A percentile compares a stretch with the other conserved stretches of the same genome.
Conservation (phyloP, 2,329 filamentous ascomycete species). For the Botryotinia calthae region DNA sequence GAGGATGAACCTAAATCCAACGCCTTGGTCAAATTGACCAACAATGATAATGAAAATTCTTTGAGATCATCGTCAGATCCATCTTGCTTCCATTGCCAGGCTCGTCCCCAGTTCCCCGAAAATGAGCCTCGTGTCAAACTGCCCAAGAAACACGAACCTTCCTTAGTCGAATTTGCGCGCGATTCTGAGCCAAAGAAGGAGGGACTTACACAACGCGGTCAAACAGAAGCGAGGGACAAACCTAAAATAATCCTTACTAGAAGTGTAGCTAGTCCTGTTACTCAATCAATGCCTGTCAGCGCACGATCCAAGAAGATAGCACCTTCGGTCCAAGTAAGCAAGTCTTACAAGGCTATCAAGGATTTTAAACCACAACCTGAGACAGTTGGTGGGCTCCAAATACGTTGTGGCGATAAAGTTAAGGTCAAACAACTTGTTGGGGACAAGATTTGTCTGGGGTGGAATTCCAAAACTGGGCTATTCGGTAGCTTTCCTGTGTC, state of each 20-base stretch:
- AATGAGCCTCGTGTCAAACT: not conserved
- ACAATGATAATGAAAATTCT: not conserved
- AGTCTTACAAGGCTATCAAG: slow-evolving; percentile 17
- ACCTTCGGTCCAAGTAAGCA: not conserved
- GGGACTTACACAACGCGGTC: slow-evolving; percentile 1
- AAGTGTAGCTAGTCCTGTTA: not conserved
- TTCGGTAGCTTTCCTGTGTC: slow-evolving; percentile 22
- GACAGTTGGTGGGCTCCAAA: slow-evolving; percentile 15
- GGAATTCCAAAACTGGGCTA: slow-evolving; percentile 23
- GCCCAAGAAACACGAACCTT: slow-evolving; percentile 22
- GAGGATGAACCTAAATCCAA: not conserved
- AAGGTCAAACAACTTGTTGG: slow-evolving; percentile 28
- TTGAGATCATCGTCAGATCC: not conserved
- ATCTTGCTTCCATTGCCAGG: not conserved
- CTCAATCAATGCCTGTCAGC: not conserved
- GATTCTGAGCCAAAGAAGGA: slow-evolving; percentile 32
- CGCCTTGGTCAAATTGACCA: not conserved
- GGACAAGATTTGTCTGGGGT: slow-evolving; percentile 26
- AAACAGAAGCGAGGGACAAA: not conserved
- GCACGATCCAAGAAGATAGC: not conserved
- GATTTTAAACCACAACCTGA: not conserved
- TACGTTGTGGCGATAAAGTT: slow-evolving; percentile 28
- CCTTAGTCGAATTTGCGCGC: slow-evolving; percentile 21
- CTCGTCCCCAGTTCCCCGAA: not conserved
- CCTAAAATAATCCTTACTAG: slow-evolving; percentile 19